These are phyloP conservation scores for Keithomyces neogunnii DNA, from an alignment of 2,329 filamentous ascomycete genomes.

Conservation along the genomic window DNA sequence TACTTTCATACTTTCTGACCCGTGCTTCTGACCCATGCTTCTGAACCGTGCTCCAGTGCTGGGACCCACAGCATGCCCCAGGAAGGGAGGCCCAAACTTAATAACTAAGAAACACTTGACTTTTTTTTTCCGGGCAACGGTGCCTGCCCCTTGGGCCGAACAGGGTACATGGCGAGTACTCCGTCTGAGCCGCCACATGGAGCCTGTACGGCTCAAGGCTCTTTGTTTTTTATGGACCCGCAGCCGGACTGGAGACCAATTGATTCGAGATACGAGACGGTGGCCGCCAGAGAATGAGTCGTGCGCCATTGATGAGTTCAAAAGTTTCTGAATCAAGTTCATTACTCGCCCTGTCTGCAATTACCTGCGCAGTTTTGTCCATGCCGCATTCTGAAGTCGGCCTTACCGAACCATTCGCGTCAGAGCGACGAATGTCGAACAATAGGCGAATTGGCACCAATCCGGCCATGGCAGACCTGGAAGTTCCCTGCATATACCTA, in stretches of 20 bases:
- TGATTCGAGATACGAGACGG: not conserved
- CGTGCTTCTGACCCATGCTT: too few relatives aligned
- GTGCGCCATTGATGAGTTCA: too few relatives aligned
- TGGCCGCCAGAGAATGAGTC: too few relatives aligned
- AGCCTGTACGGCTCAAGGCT: not conserved
- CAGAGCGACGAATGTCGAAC: too few relatives aligned
- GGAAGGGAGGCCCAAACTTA: conserved; percentile 3
- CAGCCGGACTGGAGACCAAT: not conserved
- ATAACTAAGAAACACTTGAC: conserved; percentile 1
- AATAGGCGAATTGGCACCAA: too few relatives aligned
- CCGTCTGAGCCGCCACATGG: not conserved
- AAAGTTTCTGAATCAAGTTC: too few relatives aligned
- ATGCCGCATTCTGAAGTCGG: too few relatives aligned
- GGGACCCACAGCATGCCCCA: not conserved
- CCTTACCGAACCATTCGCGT: too few relatives aligned
- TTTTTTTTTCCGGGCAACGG: not conserved
- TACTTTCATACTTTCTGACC: too few relatives aligned
- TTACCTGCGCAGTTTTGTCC: too few relatives aligned
- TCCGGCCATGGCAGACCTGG: too few relatives aligned
- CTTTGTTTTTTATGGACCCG: not conserved
- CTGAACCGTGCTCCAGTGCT: not conserved
- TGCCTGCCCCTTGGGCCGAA: not conserved
- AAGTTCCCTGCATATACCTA: too few relatives aligned
- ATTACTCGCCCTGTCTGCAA: not conserved
- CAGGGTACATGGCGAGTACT: not conserved